Percentiles rank a stretch among this genome's conserved stretches.
Evolutionary conservation across 1,139 yeast genomes (phyloP).

Genomic region (Blastobotrys raffinosifermentans): DNA sequence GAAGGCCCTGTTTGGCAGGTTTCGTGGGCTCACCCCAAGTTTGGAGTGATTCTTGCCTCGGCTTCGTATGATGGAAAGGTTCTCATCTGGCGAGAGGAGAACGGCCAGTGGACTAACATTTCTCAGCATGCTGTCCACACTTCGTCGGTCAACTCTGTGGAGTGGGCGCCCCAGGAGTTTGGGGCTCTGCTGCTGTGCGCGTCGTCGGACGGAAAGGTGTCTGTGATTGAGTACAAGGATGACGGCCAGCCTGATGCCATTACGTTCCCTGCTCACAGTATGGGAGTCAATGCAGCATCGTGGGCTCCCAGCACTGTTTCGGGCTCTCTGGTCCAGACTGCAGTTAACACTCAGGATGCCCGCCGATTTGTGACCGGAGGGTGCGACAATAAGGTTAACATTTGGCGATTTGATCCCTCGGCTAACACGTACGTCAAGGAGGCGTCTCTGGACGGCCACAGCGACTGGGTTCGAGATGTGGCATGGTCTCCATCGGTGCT

Average conservation of each 20-base stretch:
- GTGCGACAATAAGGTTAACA: slow-evolving; percentile 85
- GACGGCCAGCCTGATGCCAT: slow-evolving; percentile 74
- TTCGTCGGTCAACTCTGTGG: slow-evolving; percentile 89
- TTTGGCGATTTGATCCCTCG: slow-evolving; percentile 70
- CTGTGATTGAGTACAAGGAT: slow-evolving; percentile 85
- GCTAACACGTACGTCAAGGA: slow-evolving; percentile 62
- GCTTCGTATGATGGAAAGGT: slow-evolving; percentile 96
- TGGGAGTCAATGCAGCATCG: slow-evolving; percentile 89
- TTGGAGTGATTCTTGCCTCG: slow-evolving; percentile 89
- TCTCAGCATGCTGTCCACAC: slow-evolving; percentile 85
- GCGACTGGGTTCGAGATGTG: slow-evolving; percentile 98
- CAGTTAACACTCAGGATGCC: slow-evolving; percentile 24
- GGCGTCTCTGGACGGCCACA: slow-evolving; percentile 77
- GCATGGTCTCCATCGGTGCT: slow-evolving; percentile 95
- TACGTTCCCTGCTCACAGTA: slow-evolving; percentile 75
- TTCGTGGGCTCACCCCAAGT: slow-evolving; percentile 98
- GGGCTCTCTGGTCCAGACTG: slow-evolving; percentile 33
- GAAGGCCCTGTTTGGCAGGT: slow-evolving; percentile 99
- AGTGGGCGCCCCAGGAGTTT: slow-evolving; percentile 97
- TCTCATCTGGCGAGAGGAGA: slow-evolving; percentile 91
- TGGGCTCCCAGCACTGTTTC: slow-evolving; percentile 77
- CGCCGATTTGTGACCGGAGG: slow-evolving; percentile 88
- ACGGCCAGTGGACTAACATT: slow-evolving; percentile 81
- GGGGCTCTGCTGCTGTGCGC: slow-evolving; percentile 90
- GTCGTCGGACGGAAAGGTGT: slow-evolving; percentile 88